Conservation (phyloP, 345 rosid species). For the Melaleuca alternifolia region DNA sequence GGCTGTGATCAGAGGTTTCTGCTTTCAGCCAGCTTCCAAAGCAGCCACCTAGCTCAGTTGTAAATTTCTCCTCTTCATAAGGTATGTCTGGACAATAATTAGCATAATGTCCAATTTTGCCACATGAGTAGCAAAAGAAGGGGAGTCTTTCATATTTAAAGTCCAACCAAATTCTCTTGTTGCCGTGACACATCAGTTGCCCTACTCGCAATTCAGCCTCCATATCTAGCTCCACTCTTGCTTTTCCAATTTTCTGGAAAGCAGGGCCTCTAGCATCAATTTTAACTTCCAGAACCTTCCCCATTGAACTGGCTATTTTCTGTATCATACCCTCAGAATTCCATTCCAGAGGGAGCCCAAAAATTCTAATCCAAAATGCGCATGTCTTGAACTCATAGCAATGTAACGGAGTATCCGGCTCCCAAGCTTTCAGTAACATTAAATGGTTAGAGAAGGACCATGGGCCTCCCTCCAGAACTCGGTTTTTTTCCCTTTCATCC, state of each 20-base stretch:
- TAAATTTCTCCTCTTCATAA: background rate
- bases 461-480: background rate
- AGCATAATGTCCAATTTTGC: background rate
- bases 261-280: background rate
- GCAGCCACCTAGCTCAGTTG: background rate
- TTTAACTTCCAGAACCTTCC: background rate
- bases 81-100: background rate
- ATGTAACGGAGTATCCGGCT: background rate
- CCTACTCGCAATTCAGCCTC: background rate
- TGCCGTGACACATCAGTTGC: background rate
- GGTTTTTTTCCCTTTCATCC: background rate
- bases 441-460: background rate
- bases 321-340: background rate
- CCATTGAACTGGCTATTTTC: background rate
- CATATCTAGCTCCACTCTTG: background rate
- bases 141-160: fast-evolving
- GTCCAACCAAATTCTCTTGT: background rate
- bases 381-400: background rate
- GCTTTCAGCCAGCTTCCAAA: background rate
- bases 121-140: background rate
- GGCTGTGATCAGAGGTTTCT: no score
- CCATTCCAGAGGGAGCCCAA: background rate
- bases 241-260: background rate
- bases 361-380: background rate
- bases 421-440: background rate